Evolutionary conservation across 306 rosid genomes (phyloP), one percentile per base, ranked within the genome.

Genomic region (Datisca glomerata): DNA sequence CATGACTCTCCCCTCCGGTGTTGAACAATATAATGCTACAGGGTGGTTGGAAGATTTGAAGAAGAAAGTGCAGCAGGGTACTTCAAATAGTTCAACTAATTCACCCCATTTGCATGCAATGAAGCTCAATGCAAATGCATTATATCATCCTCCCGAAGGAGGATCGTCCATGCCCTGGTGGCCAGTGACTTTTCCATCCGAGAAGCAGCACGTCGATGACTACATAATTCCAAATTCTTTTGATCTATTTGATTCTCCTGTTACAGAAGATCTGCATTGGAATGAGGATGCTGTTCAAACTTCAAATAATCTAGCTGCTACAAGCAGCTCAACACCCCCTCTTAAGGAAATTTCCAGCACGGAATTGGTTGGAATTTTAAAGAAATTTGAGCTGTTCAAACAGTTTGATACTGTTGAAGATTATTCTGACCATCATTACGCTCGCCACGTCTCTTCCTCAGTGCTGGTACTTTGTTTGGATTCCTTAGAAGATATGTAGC

Each of bases 351-450:
- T 46, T 29, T 41, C 81, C 39, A 64, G 45, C n/a, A 51, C 41
- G 52, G 81, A 43, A 6, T 60, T 51, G 55, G 91, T 63, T 12
- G 73, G 73, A 70, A 42, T 81, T 56, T 19, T 75, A 35, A 61
- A 49, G 67, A 81, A 75, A 43, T 78, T 72, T 21, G 49, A 28
- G 68, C 45, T 34, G 4, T 86, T 86, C 31, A 81, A 81, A 69
- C 74, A 75, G 43, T 86, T 86, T 73, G 94, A 81, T 63, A 73
- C 73, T 8, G 56, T 81, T 21, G 81, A 78, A 23, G 84, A 78
- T 51, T 36, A 63, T 64, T 75, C 92, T 10, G 94, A 78, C 45
- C 96, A 86, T 66, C 50, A 52, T 56, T 81, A 46, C 66, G 14
- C 31, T 27, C 8, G 19, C 34, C 3, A 17, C 3, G 63, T 47